phyloP scores from a whole-genome alignment of 441 rosid species.

The Lepidium campestre region DNA sequence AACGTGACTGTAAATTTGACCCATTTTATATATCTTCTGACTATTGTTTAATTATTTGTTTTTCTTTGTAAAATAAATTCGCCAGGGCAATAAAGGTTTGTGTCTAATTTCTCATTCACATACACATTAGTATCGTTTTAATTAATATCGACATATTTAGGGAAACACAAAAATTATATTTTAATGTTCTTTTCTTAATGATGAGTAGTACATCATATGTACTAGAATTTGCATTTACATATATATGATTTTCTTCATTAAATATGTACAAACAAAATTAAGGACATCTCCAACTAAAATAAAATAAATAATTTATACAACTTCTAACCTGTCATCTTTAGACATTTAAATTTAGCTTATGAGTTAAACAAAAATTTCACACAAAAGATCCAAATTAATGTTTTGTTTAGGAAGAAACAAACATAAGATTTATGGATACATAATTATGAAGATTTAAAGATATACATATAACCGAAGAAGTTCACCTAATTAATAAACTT shows the following conservation, averaged over 20 bases:
- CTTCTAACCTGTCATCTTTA: background rate
- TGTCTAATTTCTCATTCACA: constrained; percentile 7
- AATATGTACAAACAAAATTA: background rate
- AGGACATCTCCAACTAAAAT: background rate
- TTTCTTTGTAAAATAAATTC: background rate
- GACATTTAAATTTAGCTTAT: background rate
- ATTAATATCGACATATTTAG: background rate
- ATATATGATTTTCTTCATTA: background rate
- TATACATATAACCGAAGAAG: constrained; percentile 26
- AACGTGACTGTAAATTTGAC: constrained; percentile 12
- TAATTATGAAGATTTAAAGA: constrained; percentile 1
- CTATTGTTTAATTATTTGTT: background rate
- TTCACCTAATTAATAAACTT: constrained; percentile 11
- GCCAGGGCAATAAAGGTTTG: constrained; percentile 10
- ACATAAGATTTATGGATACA: background rate
- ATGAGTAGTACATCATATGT: background rate
- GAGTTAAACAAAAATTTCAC: background rate
- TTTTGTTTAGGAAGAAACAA: background rate
- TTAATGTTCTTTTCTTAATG: background rate
- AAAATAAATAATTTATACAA: background rate
- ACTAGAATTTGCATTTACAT: background rate
- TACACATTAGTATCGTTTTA: background rate
- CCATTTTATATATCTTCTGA: constrained; percentile 6
- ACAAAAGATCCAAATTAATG: background rate
- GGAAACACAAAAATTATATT: background rate